phyloP scores from a whole-genome alignment of 331 rosid species.

The Quercus tomentella region DNA sequence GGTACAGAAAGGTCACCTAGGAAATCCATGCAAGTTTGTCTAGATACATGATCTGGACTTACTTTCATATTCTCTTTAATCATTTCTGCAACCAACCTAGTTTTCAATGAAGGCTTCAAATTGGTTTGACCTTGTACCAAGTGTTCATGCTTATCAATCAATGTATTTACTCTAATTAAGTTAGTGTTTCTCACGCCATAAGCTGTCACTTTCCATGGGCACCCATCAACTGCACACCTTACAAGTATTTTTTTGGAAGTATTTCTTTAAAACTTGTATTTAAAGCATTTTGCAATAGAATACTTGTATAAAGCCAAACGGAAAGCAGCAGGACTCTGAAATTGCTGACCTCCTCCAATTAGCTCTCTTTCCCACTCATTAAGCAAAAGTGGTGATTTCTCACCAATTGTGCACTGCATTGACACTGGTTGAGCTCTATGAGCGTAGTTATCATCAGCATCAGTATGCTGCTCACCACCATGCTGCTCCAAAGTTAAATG shows the following conservation, averaged over 20 bases:
- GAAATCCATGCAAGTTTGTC: not conserved
- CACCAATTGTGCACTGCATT: not conserved
- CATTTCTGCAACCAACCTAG: not conserved
- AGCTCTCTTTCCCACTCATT: not conserved
- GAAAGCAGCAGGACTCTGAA: not conserved
- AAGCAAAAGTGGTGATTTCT: not conserved
- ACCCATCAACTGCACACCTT: not conserved
- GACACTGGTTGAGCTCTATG: not conserved
- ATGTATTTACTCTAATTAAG: not conserved
- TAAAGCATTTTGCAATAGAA: not conserved
- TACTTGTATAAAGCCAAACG: conserved; percentile 5
- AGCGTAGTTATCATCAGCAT: too few species aligned
- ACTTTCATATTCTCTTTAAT: not conserved
- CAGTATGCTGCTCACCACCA: too few species aligned
- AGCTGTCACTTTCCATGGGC: conserved; percentile 6
- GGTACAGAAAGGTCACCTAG: not conserved
- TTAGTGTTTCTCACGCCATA: not conserved
- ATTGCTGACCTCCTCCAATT: not conserved
- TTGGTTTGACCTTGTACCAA: not conserved
- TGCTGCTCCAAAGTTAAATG: too few species aligned
- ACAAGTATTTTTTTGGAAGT: not conserved
- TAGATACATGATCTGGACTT: not conserved
- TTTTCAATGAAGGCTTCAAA: not conserved
- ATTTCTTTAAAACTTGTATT: not conserved
- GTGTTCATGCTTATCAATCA: not conserved